Conservation (phyloP, 1,284 basidiomycete genomes). For the Trametes hirsuta region DNA sequence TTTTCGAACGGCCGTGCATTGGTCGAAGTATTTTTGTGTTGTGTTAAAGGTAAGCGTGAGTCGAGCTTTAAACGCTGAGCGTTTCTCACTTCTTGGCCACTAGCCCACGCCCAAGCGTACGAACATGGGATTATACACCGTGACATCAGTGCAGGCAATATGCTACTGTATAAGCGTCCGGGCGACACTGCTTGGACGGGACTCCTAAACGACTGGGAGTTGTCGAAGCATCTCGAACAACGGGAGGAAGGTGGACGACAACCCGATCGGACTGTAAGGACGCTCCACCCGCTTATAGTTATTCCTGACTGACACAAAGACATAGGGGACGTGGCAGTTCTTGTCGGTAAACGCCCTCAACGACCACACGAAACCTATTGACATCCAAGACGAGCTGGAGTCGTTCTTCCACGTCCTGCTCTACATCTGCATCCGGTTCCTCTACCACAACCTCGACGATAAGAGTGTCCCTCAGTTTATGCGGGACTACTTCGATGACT, state of each 20-base stretch:
- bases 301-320: background rate
- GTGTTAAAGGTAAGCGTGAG: background rate
- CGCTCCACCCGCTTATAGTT: too few relatives aligned
- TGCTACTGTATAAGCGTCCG: background rate
- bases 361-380: background rate
- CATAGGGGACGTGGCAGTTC: conserved; percentile 11
- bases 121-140: conserved; percentile 2
- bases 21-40: background rate
- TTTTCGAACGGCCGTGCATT: background rate
- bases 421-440: background rate
- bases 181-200: background rate
- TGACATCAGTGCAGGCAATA: conserved; percentile 17
- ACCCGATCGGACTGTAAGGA: background rate
- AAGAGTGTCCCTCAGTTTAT: background rate
- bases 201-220: conserved; percentile 16
- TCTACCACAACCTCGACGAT: background rate
- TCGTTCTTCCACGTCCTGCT: conserved; percentile 5
- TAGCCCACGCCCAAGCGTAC: conserved; percentile 10
- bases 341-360: background rate
- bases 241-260: background rate
- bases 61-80: background rate
- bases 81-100: background rate
- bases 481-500: background rate
- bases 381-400: conserved; percentile 1
- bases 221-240: conserved; percentile 6